Percentiles rank a stretch among this genome's conserved stretches.
phyloP scores from a whole-genome alignment of 805 yeast species.

The Lipomyces sp. region DNA sequence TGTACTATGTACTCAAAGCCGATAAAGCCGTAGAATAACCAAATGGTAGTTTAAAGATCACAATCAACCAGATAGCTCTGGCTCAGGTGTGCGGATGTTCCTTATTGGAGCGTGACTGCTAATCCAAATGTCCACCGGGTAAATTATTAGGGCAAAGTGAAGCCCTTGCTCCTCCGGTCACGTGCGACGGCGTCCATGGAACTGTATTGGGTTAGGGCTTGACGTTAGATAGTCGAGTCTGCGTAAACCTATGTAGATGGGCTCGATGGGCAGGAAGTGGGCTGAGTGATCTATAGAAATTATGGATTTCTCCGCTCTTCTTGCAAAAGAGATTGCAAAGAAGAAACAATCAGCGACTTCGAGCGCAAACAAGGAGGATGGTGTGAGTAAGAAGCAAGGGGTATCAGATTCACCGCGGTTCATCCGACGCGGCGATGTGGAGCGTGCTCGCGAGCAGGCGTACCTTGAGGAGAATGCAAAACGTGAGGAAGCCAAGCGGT shows the following conservation, averaged over 20 bases:
- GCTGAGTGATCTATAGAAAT: background rate
- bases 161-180: background rate
- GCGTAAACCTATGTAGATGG: too few species aligned
- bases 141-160: background rate
- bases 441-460: slow-evolving; percentile 30
- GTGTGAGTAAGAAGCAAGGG: slow-evolving; percentile 15
- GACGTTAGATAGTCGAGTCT: too few species aligned
- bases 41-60: background rate
- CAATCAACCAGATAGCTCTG: too few species aligned
- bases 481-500: slow-evolving; percentile 26
- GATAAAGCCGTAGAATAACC: background rate
- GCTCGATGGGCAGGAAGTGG: background rate
- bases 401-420: slow-evolving; percentile 22
- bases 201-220: too few species aligned
- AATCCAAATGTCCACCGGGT: background rate
- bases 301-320: slow-evolving; percentile 57
- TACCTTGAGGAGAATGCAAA: slow-evolving; percentile 38
- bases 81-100: too few species aligned
- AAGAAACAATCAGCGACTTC: slow-evolving; percentile 46
- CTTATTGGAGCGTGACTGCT: background rate
- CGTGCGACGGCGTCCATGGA: too few species aligned
- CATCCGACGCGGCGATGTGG: slow-evolving; percentile 36
- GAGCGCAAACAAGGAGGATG: slow-evolving; percentile 8
- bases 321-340: slow-evolving; percentile 56
- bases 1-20: background rate